These are phyloP conservation scores for Solanum chacoense DNA, from an alignment of 305 asterid genomes.

Conservation along the genomic window DNA sequence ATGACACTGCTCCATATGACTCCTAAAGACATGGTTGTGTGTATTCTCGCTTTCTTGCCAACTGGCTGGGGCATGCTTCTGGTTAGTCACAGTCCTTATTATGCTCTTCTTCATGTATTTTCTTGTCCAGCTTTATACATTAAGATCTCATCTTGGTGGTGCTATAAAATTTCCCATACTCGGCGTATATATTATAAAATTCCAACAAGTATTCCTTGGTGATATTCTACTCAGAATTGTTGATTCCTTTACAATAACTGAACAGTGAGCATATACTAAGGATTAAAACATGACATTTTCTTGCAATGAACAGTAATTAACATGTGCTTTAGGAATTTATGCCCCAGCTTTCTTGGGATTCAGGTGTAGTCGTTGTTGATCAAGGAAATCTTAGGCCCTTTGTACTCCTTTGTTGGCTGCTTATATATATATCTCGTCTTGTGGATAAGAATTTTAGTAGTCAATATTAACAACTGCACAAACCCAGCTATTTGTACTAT, in stretches of 20 bases:
- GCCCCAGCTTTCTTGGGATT: background rate
- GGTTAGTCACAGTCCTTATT: slow-evolving; percentile 29
- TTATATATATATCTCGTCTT: background rate
- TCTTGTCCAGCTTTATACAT: background rate
- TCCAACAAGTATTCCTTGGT: background rate
- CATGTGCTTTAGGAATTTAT: background rate
- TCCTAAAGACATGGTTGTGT: slow-evolving; percentile 54
- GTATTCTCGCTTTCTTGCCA: slow-evolving; percentile 85
- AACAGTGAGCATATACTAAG: background rate
- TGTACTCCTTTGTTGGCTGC: background rate
- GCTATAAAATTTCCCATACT: background rate
- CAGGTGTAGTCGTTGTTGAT: background rate
- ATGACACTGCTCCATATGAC: slow-evolving; percentile 62
- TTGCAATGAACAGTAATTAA: background rate
- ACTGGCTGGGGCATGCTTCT: slow-evolving; percentile 92
- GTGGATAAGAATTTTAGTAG: background rate
- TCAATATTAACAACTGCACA: background rate
- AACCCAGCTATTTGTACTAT: background rate
- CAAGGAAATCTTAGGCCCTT: background rate
- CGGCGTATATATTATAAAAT: background rate
- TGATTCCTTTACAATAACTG: background rate
- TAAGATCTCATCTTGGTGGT: background rate
- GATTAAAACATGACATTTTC: background rate
- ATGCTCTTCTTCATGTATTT: background rate
- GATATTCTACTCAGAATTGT: background rate